Evolutionary conservation across 2,329 filamentous ascomycete species (phyloP).

Genomic region (Fusarium neocosmosporiellum): DNA sequence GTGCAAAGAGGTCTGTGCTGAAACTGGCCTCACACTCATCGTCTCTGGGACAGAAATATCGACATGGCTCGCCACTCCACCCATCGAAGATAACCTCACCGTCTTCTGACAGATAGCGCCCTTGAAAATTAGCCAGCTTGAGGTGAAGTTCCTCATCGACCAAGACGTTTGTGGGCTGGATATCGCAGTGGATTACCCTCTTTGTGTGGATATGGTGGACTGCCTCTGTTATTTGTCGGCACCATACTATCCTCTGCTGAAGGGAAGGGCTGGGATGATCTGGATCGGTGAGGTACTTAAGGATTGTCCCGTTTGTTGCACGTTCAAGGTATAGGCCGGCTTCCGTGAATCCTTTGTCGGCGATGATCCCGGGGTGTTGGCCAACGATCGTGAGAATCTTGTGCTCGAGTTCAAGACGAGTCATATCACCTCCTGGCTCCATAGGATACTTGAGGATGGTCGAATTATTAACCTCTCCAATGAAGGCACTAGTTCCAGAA

Average conservation of each 20-base stretch:
- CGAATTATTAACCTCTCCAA: slow-evolving; percentile 36
- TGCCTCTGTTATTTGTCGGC: slow-evolving; percentile 4
- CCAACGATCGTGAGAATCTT: slow-evolving; percentile 24
- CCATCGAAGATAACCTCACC: slow-evolving; percentile 23
- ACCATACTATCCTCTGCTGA: slow-evolving; percentile 10
- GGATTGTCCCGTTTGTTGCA: slow-evolving; percentile 28
- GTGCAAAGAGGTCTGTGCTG: slow-evolving; percentile 37
- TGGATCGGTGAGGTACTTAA: slow-evolving; percentile 1
- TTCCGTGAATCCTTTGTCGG: slow-evolving; percentile 13
- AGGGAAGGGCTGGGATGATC: not conserved
- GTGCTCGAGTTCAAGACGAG: slow-evolving; percentile 23
- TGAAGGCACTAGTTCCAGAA: slow-evolving; percentile 21
- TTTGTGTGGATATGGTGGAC: slow-evolving; percentile 11
- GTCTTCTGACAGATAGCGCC: slow-evolving; percentile 15
- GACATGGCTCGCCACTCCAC: slow-evolving; percentile 11
- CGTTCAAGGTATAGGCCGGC: slow-evolving; percentile 29
- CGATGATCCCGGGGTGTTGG: slow-evolving; percentile 22
- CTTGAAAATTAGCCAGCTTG: slow-evolving; percentile 33
- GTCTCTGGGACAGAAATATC: slow-evolving; percentile 25
- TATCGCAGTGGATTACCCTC: slow-evolving; percentile 27
- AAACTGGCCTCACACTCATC: slow-evolving; percentile 9
- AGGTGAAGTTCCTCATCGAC: slow-evolving; percentile 28
- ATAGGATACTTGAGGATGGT: slow-evolving; percentile 39
- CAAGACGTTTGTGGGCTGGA: slow-evolving; percentile 25
- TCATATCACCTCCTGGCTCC: slow-evolving; percentile 19